Evolutionary conservation across 2,329 filamentous ascomycete genomes (phyloP), one percentile per base, ranked within the genome.

Genomic region (Curvularia lunata): DNA sequence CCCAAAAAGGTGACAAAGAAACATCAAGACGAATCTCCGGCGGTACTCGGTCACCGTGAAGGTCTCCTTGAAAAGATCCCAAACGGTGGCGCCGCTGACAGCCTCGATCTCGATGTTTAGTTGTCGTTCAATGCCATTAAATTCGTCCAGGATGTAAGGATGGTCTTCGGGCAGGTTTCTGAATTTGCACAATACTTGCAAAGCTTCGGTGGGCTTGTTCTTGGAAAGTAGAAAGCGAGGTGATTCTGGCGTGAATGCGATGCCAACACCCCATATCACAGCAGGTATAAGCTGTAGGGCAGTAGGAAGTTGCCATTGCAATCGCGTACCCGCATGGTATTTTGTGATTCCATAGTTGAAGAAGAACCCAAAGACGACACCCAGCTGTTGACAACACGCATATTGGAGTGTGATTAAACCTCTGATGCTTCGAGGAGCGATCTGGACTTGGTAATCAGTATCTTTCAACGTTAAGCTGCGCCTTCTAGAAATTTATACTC

Each of bases 321-420:
- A 16, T n/a, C 9, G 23, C 16, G 42, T 30, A n/a, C 42, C 42
- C 16, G 42, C 25, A 12, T 45, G 42, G 23, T 45, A 45, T 5
- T 45, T 45, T 30, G 42, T 45, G 7, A 45, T 45, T n/a, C 42
- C 42, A n/a, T 45, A 45, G 25, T 45, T 45, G 25, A 45, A 45
- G 42, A 45, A 45, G 42, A 45, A 45, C 9, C 42, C 42, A 8
- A 45, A 45, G 13, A 45, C 42, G 8, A 45, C 42, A 16, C 42
- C 42, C 21, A 45, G 25, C 25, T 45, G 25, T 45, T 28, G 42
- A n/a, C 25, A 45, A 16, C 42, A 45, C 12, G 42, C 25, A 12
- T 45, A 45, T 28, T 45, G 42, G 7, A 45, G 42, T 8, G 42
- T 45, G 23, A 45, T 23, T 30, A 45, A 16, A n/a, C 42, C 42